Base-by-base conservation (phyloP, 495 filamentous ascomycete species). In the Pyrenula aspistea region DNA sequence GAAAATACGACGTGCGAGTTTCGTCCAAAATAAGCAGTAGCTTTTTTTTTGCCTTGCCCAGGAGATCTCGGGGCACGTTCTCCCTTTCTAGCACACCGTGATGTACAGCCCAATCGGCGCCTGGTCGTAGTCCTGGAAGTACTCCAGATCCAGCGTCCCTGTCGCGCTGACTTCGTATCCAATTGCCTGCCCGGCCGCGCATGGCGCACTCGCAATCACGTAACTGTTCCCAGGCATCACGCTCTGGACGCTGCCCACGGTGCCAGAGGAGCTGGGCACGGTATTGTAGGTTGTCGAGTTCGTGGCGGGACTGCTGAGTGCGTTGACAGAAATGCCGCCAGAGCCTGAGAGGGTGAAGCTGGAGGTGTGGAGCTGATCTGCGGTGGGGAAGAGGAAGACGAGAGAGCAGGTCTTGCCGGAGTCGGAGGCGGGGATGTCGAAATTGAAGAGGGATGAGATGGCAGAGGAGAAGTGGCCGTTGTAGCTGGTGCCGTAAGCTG, bases 391-490 rank as follows among this genome's bases (percentile, higher is more conserved):
- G 42, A 86, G 70, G 73, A 90, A 87, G 54, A 86, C 66, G 8
- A 87, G 75, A 25, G 72, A 72, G 68, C 86, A 90, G 0, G 73
- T 84, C 67, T 81, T 79, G 51, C 73, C 78, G 47, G 71, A 63
- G 63, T 79, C 71, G 11, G 64, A 64, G 0, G 63, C 24, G 0
- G 81, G 82, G 49, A 88, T 77, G 63, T 85, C 82, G 68, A 89
- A 89, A 67, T 83, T 84, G 77, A 86, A 89, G 50, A 83, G 67
- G 19, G 74, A 77, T 31, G 83, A 84, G 57, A 82, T 67, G 22
- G 73, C 77, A 2, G 74, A 61, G 2, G 73, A 74, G 24, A 86
- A 68, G 4, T 74, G 71, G 36, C 82, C 83, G 56, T 77, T 79
- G 64, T 68, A 75, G 0, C 69, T 71, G 12, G 77, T 83, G 10